phyloP scores from a whole-genome alignment of 176 grass and related monocot genomes.

The Thalia dealbata region DNA sequence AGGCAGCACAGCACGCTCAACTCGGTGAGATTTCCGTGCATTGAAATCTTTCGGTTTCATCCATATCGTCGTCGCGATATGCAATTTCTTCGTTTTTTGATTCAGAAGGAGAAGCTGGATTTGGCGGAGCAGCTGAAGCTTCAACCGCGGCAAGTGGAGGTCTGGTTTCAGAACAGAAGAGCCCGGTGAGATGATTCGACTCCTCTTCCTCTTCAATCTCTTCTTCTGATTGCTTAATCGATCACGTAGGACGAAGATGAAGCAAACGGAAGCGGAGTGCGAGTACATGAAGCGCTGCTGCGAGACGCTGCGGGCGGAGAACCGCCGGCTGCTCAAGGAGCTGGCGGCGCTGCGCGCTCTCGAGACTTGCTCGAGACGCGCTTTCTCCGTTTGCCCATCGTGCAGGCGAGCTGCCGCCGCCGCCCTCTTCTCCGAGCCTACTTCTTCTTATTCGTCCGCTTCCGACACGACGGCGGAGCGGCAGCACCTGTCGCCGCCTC shows the following conservation, averaged over 20 bases:
- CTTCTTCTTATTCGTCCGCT: no score
- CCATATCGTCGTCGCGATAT: neutral
- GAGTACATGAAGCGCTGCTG: conserved; percentile 91
- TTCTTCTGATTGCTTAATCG: neutral
- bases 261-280: conserved; percentile 87
- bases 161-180: conserved; percentile 12
- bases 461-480: no score
- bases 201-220: neutral
- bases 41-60: neutral
- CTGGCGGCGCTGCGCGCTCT: conserved; percentile 65
- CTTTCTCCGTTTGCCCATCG: conserved; percentile 83
- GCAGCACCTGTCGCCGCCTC: no score
- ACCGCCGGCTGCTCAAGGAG: conserved; percentile 87
- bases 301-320: conserved; percentile 92
- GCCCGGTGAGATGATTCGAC: neutral
- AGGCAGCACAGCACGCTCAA: neutral
- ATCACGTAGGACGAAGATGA: conserved; percentile 69
- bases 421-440: neutral
- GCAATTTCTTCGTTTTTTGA: neutral
- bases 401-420: conserved; percentile 55
- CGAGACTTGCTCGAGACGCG: conserved; percentile 61
- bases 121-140: neutral
- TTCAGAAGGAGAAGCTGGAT: conserved; percentile 2
- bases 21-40: neutral
- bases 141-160: neutral